phyloP scores from a whole-genome alignment of 441 rosid species.

The Metrosideros polymorpha region DNA sequence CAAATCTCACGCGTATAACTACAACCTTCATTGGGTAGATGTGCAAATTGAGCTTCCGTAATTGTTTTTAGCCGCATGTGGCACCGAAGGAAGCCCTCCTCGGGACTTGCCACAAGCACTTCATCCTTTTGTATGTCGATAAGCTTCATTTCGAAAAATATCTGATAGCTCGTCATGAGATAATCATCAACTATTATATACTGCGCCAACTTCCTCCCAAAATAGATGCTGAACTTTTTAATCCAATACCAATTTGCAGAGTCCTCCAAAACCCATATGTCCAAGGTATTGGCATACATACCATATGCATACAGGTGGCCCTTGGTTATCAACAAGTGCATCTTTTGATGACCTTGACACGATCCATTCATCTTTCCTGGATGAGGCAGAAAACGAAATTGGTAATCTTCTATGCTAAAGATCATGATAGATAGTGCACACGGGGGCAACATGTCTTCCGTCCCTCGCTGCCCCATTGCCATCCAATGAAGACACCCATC shows the following conservation, averaged over 20 bases:
- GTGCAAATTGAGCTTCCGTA: neutral
- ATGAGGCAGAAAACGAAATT: neutral
- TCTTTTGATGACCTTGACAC: neutral
- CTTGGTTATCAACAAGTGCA: neutral
- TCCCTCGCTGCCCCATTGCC: neutral
- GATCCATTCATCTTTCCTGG: neutral
- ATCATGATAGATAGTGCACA: neutral
- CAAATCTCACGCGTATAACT: neutral
- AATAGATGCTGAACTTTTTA: neutral
- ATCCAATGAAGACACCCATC: neutral
- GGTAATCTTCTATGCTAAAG: neutral
- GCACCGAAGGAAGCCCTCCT: neutral
- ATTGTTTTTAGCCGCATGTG: neutral
- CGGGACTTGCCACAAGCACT: neutral
- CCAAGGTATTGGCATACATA: neutral
- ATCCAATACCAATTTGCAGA: neutral
- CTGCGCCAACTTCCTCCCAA: neutral
- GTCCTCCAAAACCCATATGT: neutral
- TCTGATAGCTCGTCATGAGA: neutral
- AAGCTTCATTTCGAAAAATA: neutral
- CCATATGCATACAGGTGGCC: neutral
- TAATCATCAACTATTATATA: neutral
- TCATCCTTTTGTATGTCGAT: neutral
- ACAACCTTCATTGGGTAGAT: neutral
- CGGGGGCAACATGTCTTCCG: neutral